Percentiles rank a stretch among this genome's conserved stretches.
These are phyloP conservation scores for Ilyonectria mors-panacis DNA, from an alignment of 2,329 filamentous ascomycete genomes.

Conservation along the genomic window DNA sequence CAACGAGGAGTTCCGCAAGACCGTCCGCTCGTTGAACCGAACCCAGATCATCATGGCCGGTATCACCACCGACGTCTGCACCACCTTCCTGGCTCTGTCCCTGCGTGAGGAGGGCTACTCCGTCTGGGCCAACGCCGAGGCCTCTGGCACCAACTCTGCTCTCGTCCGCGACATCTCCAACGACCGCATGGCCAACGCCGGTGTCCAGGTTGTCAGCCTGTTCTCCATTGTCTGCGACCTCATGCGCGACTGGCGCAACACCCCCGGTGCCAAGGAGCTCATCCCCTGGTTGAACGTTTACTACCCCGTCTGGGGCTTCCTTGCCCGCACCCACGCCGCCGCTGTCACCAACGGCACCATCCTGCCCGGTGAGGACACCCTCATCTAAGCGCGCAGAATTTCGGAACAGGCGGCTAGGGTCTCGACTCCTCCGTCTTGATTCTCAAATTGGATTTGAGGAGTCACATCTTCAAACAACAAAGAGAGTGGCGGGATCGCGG, in stretches of 20 bases:
- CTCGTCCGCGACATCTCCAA: slow-evolving; percentile 76
- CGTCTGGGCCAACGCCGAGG: slow-evolving; percentile 82
- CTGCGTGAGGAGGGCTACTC: slow-evolving; percentile 79
- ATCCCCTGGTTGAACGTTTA: slow-evolving; percentile 77
- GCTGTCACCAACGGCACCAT: slow-evolving; percentile 74
- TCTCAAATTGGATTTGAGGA: slow-evolving; percentile 2
- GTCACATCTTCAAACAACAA: neutral
- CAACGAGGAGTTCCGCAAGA: slow-evolving; percentile 76
- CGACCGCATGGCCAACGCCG: slow-evolving; percentile 75
- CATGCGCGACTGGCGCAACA: slow-evolving; percentile 78
- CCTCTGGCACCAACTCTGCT: slow-evolving; percentile 75
- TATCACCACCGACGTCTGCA: slow-evolving; percentile 83
- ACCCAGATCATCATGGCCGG: slow-evolving; percentile 81
- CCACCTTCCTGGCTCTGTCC: slow-evolving; percentile 80
- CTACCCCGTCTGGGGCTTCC: slow-evolving; percentile 74
- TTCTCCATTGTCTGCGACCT: slow-evolving; percentile 77
- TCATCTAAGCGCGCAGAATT: slow-evolving; percentile 22
- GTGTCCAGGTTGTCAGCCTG: slow-evolving; percentile 74
- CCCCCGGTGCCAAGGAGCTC: slow-evolving; percentile 67
- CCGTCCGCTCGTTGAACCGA: slow-evolving; percentile 75
- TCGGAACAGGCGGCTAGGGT: neutral
- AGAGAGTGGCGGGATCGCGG: neutral
- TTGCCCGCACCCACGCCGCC: slow-evolving; percentile 73
- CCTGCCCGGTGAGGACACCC: slow-evolving; percentile 66
- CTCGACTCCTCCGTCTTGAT: neutral